phyloP scores from a whole-genome alignment of 2,329 filamentous ascomycete species.

The Nothopassalora personata region DNA sequence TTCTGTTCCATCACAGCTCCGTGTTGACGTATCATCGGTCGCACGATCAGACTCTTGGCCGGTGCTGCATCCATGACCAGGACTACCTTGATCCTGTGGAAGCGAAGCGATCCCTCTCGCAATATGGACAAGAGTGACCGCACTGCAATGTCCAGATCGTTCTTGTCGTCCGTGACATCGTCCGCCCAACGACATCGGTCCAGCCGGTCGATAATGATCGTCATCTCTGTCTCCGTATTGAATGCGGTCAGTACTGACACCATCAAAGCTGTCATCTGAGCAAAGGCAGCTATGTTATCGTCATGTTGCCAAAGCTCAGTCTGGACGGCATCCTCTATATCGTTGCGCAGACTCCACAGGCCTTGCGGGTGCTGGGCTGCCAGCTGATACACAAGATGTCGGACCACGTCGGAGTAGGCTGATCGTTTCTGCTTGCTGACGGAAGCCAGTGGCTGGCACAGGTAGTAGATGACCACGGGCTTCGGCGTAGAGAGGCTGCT shows the following conservation, averaged over 20 bases:
- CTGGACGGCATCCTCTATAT: neutral
- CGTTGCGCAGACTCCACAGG: neutral
- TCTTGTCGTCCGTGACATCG: neutral
- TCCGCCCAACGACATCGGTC: neutral
- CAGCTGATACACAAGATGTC: neutral
- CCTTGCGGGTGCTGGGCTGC: neutral
- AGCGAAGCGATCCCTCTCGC: too few relatives aligned
- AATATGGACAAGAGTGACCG: neutral
- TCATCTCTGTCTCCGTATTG: neutral
- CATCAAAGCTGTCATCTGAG: neutral
- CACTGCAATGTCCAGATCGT: neutral
- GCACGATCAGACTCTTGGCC: neutral
- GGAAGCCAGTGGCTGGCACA: too few relatives aligned
- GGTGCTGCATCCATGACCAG: neutral
- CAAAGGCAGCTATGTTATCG: neutral
- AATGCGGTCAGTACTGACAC: neutral
- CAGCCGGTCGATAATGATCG: slow-evolving; percentile 1
- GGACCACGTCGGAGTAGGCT: neutral
- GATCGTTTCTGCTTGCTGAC: neutral
- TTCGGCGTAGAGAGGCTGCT: too few relatives aligned
- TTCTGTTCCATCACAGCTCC: neutral
- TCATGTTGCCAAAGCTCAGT: neutral
- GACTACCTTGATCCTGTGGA: neutral
- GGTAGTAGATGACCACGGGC: too few relatives aligned
- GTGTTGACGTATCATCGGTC: neutral